Conservation (phyloP, 768 basidiomycete genomes). For the Sporobolomyces roseus region DNA sequence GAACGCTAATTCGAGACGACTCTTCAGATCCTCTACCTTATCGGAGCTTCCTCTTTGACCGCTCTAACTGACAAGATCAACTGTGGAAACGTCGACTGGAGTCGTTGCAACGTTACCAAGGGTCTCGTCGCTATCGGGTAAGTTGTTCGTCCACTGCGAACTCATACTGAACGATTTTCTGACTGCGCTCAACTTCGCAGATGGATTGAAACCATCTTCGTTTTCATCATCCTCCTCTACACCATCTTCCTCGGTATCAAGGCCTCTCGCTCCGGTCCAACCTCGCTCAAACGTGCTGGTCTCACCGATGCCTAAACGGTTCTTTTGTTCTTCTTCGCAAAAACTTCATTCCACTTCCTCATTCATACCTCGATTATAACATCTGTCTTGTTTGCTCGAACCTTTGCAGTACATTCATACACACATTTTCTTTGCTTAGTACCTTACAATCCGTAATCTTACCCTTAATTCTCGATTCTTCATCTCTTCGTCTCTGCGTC, state of each 20-base stretch:
- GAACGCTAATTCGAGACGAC: background rate
- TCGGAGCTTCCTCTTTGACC: slow-evolving; percentile 48
- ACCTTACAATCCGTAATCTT: too few species aligned
- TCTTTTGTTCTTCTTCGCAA: too few species aligned
- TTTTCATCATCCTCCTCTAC: slow-evolving; percentile 45
- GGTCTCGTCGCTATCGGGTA: slow-evolving; percentile 48
- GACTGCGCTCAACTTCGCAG: background rate
- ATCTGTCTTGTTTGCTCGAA: too few species aligned
- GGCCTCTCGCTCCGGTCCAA: slow-evolving; percentile 18
- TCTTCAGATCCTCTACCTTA: slow-evolving; percentile 47
- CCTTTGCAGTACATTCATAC: too few species aligned
- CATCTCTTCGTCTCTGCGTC: too few species aligned
- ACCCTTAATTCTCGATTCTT: too few species aligned
- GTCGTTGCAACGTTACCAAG: slow-evolving; percentile 48
- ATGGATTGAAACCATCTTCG: slow-evolving; percentile 47
- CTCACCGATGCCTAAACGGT: slow-evolving; percentile 36
- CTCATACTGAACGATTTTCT: background rate
- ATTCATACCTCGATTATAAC: too few species aligned
- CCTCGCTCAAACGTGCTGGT: slow-evolving; percentile 15
- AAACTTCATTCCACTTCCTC: too few species aligned
- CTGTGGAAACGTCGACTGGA: slow-evolving; percentile 46
- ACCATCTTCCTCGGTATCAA: slow-evolving; percentile 43
- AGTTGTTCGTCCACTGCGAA: slow-evolving; percentile 28
- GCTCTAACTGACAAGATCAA: slow-evolving; percentile 46
- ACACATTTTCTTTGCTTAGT: too few species aligned